Evolutionary conservation across 768 basidiomycete species (phyloP), one percentile per base, ranked within the genome.

Genomic region (Russula ochroleuca): DNA sequence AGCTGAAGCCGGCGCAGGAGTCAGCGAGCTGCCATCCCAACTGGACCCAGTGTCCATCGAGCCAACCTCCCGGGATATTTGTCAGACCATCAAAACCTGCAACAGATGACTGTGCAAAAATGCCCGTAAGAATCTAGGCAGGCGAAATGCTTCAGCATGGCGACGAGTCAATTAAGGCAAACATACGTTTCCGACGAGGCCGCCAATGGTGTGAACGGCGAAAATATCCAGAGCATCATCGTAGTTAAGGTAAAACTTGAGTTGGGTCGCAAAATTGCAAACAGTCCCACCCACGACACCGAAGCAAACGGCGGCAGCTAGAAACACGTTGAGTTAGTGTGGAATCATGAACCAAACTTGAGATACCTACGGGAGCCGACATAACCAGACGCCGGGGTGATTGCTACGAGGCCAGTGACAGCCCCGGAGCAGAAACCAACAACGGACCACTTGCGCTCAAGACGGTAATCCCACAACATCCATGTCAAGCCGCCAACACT

Each of bases 341-440:
- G 19, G 6, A 21, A 59, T 37, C 23, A 59, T 8, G 7, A 23
- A 1, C 2, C 8, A 8, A 17, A 37, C 45, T 58, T 31, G 28
- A 50, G 28, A 31, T 8, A 79, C 85, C 68, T 67, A 87, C 86
- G 88, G 51, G 88, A 73, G 51, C 90, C 90, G 53, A 93, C 92
- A 71, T 74, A 92, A 68, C 91, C 90, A 31, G 88, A 90, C 10
- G 76, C 91, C n/a, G 90, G 91, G 0, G 90, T 92, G 64, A 94
- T 94, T 35, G 90, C 91, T 21, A 96, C 94, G 3, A 94, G 84
- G 48, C 94, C 96, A 9, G 87, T 79, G 63, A 98, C 92, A 38
- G 93, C 92, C 21, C 96, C 96, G 3, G 94, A 94, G 76, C 96
- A 98, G 77, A 96, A 96, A 8, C 94, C 94, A 64, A 98, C 92